Conservation (phyloP, 2,329 filamentous ascomycete genomes). For the Sporothrix mexicana region DNA sequence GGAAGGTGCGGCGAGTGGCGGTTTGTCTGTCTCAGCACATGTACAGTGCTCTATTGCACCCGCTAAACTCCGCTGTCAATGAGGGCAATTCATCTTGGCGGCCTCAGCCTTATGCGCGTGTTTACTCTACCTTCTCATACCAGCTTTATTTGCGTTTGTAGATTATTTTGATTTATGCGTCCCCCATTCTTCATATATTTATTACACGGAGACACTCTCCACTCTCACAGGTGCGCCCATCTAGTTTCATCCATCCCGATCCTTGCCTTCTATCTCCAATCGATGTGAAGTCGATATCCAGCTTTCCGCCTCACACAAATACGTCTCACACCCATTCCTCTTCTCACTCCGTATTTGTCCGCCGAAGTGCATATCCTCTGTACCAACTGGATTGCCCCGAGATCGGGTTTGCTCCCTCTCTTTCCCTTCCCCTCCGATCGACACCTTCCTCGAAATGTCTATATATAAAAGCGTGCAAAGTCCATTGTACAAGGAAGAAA, state of each 20-base stretch:
- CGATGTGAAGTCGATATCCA: no score
- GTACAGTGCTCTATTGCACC: neutral
- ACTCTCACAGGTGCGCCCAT: neutral
- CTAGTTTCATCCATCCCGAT: neutral
- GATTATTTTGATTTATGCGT: neutral
- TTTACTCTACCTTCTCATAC: neutral
- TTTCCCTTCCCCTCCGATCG: neutral
- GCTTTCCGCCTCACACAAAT: neutral
- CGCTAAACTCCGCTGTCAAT: slow-evolving; percentile 11
- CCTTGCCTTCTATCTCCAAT: neutral
- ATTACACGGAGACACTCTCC: neutral
- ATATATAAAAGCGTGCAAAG: neutral
- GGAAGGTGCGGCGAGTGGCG: slow-evolving; percentile 28
- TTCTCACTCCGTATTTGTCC: neutral
- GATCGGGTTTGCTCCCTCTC: no score
- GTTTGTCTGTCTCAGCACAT: slow-evolving; percentile 1
- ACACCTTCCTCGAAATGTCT: neutral
- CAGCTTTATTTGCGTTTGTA: no score
- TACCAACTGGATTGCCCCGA: neutral
- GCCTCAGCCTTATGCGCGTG: neutral
- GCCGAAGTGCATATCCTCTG: neutral
- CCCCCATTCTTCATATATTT: neutral
- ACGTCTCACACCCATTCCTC: neutral
- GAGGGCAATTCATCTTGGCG: neutral
- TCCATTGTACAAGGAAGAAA: neutral